Percentiles rank a stretch among this genome's conserved stretches.
Conservation (phyloP, 2,329 filamentous ascomycete genomes). For the Microsporum audouinii region DNA sequence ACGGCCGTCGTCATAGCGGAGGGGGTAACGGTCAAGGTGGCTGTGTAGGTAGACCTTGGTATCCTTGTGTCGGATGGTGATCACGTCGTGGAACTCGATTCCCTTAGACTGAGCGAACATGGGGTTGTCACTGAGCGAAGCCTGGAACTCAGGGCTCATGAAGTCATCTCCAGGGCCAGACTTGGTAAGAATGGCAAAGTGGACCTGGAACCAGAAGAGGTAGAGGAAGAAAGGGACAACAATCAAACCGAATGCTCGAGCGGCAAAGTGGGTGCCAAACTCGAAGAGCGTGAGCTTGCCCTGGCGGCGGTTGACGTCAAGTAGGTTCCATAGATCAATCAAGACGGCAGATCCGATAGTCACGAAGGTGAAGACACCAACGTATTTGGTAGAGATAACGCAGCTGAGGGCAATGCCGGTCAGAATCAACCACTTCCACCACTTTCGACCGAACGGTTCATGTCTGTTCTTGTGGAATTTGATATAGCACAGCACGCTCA, state of each 20-base stretch:
- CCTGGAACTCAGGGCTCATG: slow-evolving; percentile 97
- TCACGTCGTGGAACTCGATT: slow-evolving; percentile 80
- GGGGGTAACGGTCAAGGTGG: slow-evolving; percentile 75
- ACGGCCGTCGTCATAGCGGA: slow-evolving; percentile 93
- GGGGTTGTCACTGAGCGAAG: slow-evolving; percentile 86
- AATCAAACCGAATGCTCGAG: slow-evolving; percentile 75
- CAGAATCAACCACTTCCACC: slow-evolving; percentile 98
- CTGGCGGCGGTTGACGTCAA: slow-evolving; percentile 74
- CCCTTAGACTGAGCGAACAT: slow-evolving; percentile 79
- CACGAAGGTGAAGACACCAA: slow-evolving; percentile 91
- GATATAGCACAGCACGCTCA: slow-evolving; percentile 86
- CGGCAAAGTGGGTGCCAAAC: slow-evolving; percentile 82
- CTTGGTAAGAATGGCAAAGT: slow-evolving; percentile 76
- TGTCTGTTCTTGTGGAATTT: slow-evolving; percentile 96
- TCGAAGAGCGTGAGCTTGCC: slow-evolving; percentile 68
- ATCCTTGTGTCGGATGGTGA: slow-evolving; percentile 89
- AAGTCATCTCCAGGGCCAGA: slow-evolving; percentile 97
- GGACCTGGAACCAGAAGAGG: slow-evolving; percentile 99
- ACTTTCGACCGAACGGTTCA: slow-evolving; percentile 80
- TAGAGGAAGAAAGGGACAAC: slow-evolving; percentile 94
- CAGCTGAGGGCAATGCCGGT: slow-evolving; percentile 92
- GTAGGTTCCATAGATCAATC: slow-evolving; percentile 89
- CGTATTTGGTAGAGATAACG: slow-evolving; percentile 97
- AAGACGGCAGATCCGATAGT: slow-evolving; percentile 88
- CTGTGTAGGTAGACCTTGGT: slow-evolving; percentile 95